These are phyloP conservation scores for Physaria fendleri DNA, from an alignment of 345 rosid species.

Conservation along the genomic window DNA sequence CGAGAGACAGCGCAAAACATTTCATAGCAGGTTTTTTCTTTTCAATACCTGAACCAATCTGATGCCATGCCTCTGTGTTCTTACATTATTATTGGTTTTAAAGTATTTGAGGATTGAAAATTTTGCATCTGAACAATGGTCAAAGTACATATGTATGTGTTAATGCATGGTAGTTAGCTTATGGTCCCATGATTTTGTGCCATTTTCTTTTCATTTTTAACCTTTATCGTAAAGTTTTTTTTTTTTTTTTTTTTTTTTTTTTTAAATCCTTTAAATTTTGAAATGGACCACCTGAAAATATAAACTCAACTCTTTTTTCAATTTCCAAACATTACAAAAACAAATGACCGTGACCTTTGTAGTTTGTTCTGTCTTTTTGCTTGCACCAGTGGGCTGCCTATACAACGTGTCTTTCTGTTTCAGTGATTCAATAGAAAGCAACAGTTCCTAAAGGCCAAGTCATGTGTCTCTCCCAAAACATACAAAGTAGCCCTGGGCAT, in stretches of 20 bases:
- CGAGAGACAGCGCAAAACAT: not conserved
- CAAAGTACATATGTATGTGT: not conserved
- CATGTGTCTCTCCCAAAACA: slow-evolving; percentile 9
- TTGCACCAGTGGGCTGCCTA: slow-evolving; percentile 9
- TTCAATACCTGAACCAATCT: slow-evolving; percentile 3
- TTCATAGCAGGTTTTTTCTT: not conserved
- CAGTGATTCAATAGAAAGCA: slow-evolving; percentile 9
- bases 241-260: not conserved
- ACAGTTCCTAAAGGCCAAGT: slow-evolving; percentile 6
- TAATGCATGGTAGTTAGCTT: slow-evolving; percentile 21
- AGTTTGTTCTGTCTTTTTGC: slow-evolving; percentile 15
- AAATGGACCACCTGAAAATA: slow-evolving; percentile 14
- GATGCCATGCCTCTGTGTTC: not conserved
- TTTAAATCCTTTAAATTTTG: not conserved
- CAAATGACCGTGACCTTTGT: slow-evolving; percentile 11
- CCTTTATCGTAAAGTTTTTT: slow-evolving; percentile 2
- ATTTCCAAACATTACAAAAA: not conserved
- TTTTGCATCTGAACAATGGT: not conserved
- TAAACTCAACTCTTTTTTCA: not conserved
- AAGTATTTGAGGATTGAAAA: not conserved
- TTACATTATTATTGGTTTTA: not conserved
- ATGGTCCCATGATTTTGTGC: slow-evolving; percentile 8
- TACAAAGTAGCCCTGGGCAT: no score
- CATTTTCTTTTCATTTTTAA: not conserved
- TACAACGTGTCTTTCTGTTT: slow-evolving; percentile 23